These are phyloP conservation scores for Xylaria sp. DNA, from an alignment of 2,329 filamentous ascomycete genomes.

Conservation along the genomic window DNA sequence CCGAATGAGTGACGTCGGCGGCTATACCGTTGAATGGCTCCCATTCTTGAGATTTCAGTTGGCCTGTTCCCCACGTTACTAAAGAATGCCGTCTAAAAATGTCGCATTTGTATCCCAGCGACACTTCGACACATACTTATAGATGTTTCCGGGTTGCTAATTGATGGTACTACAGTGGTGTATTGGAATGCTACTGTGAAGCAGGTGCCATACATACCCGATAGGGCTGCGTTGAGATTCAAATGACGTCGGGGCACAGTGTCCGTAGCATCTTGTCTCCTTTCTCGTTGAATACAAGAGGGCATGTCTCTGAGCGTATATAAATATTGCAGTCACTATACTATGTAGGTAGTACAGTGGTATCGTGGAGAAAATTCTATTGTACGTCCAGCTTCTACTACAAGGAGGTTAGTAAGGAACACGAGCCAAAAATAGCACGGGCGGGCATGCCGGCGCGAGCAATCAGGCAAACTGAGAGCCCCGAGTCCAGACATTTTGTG, in stretches of 20 bases:
- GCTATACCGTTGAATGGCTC: neutral
- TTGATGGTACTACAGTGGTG: neutral
- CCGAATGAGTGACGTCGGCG: neutral
- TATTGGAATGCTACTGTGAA: neutral
- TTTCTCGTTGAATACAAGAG: neutral
- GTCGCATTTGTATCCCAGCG: neutral
- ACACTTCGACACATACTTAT: neutral
- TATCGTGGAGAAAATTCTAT: neutral
- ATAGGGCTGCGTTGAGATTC: neutral
- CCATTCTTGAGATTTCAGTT: neutral
- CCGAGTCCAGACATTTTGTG: conserved; percentile 6
- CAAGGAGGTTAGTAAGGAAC: neutral
- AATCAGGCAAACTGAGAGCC: too few relatives aligned
- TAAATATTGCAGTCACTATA: neutral
- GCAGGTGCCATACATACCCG: neutral
- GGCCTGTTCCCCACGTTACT: neutral
- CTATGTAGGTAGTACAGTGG: neutral
- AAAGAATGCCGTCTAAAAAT: conserved; percentile 3
- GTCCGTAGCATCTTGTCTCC: neutral
- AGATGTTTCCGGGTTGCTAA: neutral
- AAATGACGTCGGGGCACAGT: conserved; percentile 5
- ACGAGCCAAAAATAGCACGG: conserved; percentile 35
- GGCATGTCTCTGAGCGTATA: neutral
- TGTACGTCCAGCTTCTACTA: neutral
- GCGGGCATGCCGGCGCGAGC: conserved; percentile 14